Evolutionary conservation across 2,329 filamentous ascomycete genomes (phyloP).

Genomic region (Verticillium nubilum): DNA sequence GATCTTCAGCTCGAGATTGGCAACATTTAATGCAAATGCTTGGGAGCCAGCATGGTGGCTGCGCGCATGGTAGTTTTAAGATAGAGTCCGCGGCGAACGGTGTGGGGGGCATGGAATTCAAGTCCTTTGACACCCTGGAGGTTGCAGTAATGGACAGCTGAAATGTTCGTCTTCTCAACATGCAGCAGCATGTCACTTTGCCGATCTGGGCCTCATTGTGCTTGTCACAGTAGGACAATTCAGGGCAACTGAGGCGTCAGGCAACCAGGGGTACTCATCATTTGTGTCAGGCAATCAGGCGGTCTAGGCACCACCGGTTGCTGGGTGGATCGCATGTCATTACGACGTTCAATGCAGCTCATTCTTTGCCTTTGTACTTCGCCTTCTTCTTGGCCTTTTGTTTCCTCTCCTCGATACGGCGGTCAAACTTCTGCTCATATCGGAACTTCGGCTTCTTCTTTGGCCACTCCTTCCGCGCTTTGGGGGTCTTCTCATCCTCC

Average conservation of each 20-base stretch:
- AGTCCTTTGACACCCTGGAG: not conserved
- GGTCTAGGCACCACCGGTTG: not conserved
- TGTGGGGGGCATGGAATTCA: not conserved
- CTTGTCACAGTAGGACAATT: not conserved
- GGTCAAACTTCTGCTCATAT: slow-evolving; percentile 84
- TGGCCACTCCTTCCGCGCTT: slow-evolving; percentile 61
- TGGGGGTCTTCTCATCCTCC: slow-evolving; percentile 27
- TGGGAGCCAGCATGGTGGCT: not conserved
- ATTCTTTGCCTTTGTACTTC: slow-evolving; percentile 14
- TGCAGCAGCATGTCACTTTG: not conserved
- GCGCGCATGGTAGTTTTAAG: not conserved
- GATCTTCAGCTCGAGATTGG: slow-evolving; percentile 87
- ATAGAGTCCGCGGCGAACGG: not conserved
- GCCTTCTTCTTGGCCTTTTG: slow-evolving; percentile 58
- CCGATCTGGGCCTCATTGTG: not conserved
- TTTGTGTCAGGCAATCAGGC: not conserved
- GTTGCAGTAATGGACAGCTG: not conserved
- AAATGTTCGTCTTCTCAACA: not conserved
- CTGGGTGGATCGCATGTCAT: not conserved
- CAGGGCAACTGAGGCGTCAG: not conserved
- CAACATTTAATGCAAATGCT: slow-evolving; percentile 65
- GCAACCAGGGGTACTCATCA: not conserved
- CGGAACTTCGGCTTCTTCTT: slow-evolving; percentile 81
- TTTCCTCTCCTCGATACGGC: slow-evolving; percentile 68
- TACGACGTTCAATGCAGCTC: not conserved